These are phyloP conservation scores for Cladosporium sphaerospermum DNA, from an alignment of 2,329 filamentous ascomycete species.

Conservation along the genomic window DNA sequence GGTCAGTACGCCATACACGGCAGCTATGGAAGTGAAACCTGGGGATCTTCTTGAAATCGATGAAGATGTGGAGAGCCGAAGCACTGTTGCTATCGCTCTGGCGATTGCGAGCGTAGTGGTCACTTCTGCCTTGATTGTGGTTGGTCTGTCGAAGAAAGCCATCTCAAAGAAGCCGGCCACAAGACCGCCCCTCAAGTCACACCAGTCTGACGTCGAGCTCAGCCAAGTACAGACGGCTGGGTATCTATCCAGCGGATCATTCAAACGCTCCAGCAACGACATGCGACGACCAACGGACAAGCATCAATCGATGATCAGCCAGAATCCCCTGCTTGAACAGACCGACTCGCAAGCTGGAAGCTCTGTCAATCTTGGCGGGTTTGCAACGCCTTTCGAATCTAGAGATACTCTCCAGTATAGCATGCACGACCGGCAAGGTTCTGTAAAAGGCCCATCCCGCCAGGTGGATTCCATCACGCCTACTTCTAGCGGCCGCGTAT, in stretches of 20 bases:
- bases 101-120: constrained; percentile 6
- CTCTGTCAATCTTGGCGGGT: constrained; percentile 1
- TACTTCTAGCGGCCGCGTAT: not conserved
- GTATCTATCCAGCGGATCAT: not conserved
- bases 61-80: not conserved
- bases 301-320: constrained; percentile 9
- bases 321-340: constrained; percentile 11
- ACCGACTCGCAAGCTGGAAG: constrained; percentile 12
- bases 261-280: not conserved
- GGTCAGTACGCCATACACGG: constrained; percentile 13
- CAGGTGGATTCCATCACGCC: constrained; percentile 1
- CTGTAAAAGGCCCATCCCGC: not conserved
- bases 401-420: not conserved
- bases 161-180: constrained; percentile 3
- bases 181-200: constrained; percentile 5
- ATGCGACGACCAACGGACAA: not conserved
- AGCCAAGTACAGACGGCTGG: not conserved
- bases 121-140: constrained; percentile 4
- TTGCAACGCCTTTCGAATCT: constrained; percentile 1
- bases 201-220: constrained; percentile 8
- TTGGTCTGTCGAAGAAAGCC: constrained; percentile 4
- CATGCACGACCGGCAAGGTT: not conserved
- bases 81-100: constrained; percentile 6
- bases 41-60: constrained; percentile 1
- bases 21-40: constrained; percentile 4